Evolutionary conservation across 2,329 filamentous ascomycete species (phyloP), one percentile per base, ranked within the genome.

Genomic region (Raffaelea ambrosiae): DNA sequence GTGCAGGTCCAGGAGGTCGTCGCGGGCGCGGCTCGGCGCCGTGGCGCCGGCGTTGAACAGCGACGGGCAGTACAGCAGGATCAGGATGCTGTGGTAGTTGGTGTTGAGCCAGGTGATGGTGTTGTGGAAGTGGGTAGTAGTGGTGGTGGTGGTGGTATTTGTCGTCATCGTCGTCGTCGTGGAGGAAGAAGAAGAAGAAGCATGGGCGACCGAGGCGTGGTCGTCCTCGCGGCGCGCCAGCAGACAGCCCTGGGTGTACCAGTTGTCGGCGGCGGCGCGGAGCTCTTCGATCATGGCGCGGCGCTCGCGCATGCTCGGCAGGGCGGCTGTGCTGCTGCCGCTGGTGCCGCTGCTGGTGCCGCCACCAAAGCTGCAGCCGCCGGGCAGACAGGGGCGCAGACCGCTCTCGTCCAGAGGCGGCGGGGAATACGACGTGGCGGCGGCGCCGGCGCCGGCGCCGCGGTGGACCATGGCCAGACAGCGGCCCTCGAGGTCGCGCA

Each of bases 71-170:
- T 70, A 68, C 9, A 71, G 60, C 11, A 69, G 53, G n/a, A 71
- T 49, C 4, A 71, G 61, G n/a, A 71, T 57, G 46, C 68, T 65
- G 49, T 71, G 68, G 55, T 70, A 71, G 9, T 66, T 59, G 0
- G 64, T 64, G 33, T 63, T 66, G n/a, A 70, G 48, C 68, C 68
- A 71, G 3, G 66, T 66, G 33, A 71, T 63, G 2, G 65, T 66
- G 50, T 63, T 70, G 49, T 71, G 69, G n/a, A 71, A 67, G n/a
- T 67, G 65, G 2, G n/a, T n/a, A n/a, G n/a, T n/a, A n/a, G n/a
- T n/a, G n/a, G n/a, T n/a, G n/a, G n/a, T n/a, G n/a, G n/a, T n/a
- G n/a, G n/a, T n/a, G n/a, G n/a, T n/a, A n/a, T n/a, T n/a, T n/a
- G n/a, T n/a, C n/a, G n/a, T n/a, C n/a, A n/a, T n/a, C n/a, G n/a